These are phyloP conservation scores for Emergomyces orientalis DNA, from an alignment of 2,329 filamentous ascomycete genomes.

Conservation along the genomic window DNA sequence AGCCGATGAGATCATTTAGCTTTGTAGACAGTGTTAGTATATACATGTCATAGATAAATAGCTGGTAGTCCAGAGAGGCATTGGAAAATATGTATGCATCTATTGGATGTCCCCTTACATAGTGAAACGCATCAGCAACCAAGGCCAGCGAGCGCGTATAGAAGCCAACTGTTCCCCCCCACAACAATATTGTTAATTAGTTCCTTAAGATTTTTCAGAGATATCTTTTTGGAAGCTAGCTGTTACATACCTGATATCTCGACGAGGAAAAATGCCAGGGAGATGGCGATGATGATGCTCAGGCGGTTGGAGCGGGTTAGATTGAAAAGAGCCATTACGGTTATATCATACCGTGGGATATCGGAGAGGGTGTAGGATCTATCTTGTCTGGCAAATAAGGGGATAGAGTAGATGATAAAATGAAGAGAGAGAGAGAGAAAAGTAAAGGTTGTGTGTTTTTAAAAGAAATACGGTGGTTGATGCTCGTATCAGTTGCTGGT, in stretches of 20 bases:
- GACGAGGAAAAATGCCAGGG: slow-evolving; percentile 38
- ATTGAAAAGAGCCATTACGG: slow-evolving; percentile 26
- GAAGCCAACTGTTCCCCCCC: slow-evolving; percentile 47
- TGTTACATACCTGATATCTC: slow-evolving; percentile 36
- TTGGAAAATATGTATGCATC: neutral
- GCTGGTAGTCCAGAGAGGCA: neutral
- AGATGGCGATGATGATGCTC: slow-evolving; percentile 37
- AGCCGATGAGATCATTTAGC: slow-evolving; percentile 63
- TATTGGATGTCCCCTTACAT: slow-evolving; percentile 41
- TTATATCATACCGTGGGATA: neutral
- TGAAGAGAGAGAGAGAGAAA: neutral
- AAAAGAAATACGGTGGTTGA: neutral
- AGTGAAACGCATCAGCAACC: slow-evolving; percentile 69
- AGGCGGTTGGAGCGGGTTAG: slow-evolving; percentile 17
- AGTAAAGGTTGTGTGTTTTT: too few relatives aligned
- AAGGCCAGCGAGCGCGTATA: slow-evolving; percentile 62
- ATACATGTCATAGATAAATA: neutral
- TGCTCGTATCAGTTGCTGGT: too few relatives aligned
- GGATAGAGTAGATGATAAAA: neutral
- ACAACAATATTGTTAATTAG: neutral
- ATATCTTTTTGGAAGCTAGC: neutral
- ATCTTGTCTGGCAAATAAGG: neutral
- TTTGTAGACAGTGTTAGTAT: slow-evolving; percentile 23
- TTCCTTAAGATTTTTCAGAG: neutral
- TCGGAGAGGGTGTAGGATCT: neutral